Conservation (phyloP, 352 stramenopile species). For the Phytophthora pistaciae region DNA sequence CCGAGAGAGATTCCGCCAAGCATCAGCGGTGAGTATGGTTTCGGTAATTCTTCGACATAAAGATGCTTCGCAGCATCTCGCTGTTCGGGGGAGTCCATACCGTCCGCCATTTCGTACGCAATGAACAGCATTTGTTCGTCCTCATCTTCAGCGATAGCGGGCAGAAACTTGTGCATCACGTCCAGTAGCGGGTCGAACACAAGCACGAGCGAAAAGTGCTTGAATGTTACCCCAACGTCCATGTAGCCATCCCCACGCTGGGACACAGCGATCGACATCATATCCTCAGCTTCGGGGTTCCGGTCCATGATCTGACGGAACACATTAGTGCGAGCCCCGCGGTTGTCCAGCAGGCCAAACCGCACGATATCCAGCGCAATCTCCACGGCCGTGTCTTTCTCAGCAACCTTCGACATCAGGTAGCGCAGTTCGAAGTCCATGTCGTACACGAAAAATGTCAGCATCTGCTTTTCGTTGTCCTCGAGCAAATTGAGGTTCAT, state of each 20-base stretch:
- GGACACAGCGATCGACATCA: conserved; percentile 61
- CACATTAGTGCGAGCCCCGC: conserved; percentile 68
- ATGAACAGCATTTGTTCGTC: conserved; percentile 79
- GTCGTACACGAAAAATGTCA: conserved; percentile 68
- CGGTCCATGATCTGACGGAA: conserved; percentile 82
- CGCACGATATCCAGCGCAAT: conserved; percentile 58
- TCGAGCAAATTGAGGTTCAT: conserved; percentile 63
- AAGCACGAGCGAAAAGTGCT: conserved; percentile 75
- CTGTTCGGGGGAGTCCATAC: conserved; percentile 65
- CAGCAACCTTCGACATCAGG: conserved; percentile 51
- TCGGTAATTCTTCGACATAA: conserved; percentile 66
- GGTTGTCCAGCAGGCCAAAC: conserved; percentile 80
- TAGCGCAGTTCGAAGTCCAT: conserved; percentile 59
- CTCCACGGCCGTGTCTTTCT: conserved; percentile 52
- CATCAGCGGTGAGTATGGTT: conserved; percentile 78
- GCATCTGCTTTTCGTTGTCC: conserved; percentile 53
- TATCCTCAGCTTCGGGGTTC: conserved; percentile 65
- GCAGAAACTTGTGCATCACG: conserved; percentile 63
- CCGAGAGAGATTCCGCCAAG: conserved; percentile 63
- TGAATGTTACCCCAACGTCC: conserved; percentile 60
- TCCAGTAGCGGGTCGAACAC: conserved; percentile 81
- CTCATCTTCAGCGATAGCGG: conserved; percentile 75
- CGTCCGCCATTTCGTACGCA: conserved; percentile 50
- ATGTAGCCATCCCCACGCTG: conserved; percentile 65
- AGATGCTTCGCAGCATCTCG: conserved; percentile 51